These are phyloP conservation scores for Fraxinus greggii DNA, from an alignment of 305 asterid species.

Conservation along the genomic window DNA sequence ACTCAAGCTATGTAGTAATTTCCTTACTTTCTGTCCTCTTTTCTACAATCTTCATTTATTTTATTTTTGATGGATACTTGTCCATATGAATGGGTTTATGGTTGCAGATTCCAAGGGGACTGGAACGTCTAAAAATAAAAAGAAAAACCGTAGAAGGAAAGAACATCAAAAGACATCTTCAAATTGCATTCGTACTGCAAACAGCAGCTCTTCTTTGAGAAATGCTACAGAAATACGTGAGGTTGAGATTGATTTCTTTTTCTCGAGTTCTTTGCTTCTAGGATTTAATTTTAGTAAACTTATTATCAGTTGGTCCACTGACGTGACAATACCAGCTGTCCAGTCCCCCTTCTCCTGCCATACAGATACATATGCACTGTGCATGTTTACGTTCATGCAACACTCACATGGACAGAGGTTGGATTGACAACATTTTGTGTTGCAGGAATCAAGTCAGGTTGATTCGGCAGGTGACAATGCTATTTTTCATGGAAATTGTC, in stretches of 20 bases:
- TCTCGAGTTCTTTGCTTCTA: conserved; percentile 1
- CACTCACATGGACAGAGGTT: conserved; percentile 5
- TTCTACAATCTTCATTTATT: neutral
- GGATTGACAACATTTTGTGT: conserved; percentile 25
- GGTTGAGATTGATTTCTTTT: conserved; percentile 33
- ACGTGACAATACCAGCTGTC: conserved; percentile 8
- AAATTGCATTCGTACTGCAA: conserved; percentile 42
- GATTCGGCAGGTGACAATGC: conserved; percentile 37
- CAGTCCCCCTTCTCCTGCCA: neutral
- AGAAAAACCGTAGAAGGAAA: conserved; percentile 82
- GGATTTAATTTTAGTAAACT: conserved; percentile 9
- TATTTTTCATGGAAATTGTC: conserved; percentile 35
- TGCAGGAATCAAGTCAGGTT: conserved; percentile 48
- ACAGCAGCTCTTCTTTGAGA: conserved; percentile 43
- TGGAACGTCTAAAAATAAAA: conserved; percentile 63
- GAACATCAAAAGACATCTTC: conserved; percentile 60
- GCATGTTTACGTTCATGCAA: neutral
- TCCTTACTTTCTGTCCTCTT: neutral
- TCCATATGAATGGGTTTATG: conserved; percentile 14
- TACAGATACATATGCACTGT: conserved; percentile 8
- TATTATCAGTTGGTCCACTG: neutral
- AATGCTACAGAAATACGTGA: conserved; percentile 41
- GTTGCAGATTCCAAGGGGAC: conserved; percentile 62
- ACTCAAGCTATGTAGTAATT: conserved; percentile 5
- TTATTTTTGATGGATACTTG: conserved; percentile 14